These are phyloP conservation scores for Macrocystidia cucumis DNA, from an alignment of 1,284 basidiomycete species.

Conservation along the genomic window DNA sequence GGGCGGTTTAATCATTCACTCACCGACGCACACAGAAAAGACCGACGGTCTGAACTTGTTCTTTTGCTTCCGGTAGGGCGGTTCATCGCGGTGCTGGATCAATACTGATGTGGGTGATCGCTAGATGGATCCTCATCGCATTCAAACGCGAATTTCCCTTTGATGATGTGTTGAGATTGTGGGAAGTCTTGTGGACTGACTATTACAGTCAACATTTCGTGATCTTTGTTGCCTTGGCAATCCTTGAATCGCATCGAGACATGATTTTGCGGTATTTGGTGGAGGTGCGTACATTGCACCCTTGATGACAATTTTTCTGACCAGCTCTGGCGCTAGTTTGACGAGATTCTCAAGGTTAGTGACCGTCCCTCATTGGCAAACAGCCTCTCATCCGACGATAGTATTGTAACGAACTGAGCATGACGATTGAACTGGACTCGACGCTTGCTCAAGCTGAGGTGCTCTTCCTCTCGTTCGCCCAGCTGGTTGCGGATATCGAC, in stretches of 20 bases:
- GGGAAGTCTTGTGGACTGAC: conserved; percentile 97
- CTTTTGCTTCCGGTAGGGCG: conserved; percentile 86
- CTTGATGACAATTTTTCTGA: not conserved
- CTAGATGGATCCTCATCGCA: conserved; percentile 78
- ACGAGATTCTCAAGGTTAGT: conserved; percentile 78
- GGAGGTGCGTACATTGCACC: conserved; percentile 44
- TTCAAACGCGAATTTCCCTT: conserved; percentile 97
- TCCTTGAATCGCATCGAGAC: conserved; percentile 91
- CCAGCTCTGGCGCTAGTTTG: conserved; percentile 44
- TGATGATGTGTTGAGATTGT: conserved; percentile 80
- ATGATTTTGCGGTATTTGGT: conserved; percentile 90
- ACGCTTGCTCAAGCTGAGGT: conserved; percentile 93
- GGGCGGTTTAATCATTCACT: too few relatives aligned
- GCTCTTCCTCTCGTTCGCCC: conserved; percentile 79
- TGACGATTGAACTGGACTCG: conserved; percentile 89
- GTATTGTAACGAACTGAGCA: conserved; percentile 91
- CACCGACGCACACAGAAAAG: conserved; percentile 50
- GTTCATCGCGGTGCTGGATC: not conserved
- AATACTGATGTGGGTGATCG: not conserved
- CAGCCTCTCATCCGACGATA: conserved; percentile 21
- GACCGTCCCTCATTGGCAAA: conserved; percentile 1
- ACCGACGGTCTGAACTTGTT: conserved; percentile 91
- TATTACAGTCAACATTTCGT: conserved; percentile 85
- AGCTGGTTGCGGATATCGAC: conserved; percentile 86
- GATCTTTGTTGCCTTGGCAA: conserved; percentile 91